Base-by-base conservation (phyloP, 208 protist genomes). In the Acanthamoeba polyphaga region DNA sequence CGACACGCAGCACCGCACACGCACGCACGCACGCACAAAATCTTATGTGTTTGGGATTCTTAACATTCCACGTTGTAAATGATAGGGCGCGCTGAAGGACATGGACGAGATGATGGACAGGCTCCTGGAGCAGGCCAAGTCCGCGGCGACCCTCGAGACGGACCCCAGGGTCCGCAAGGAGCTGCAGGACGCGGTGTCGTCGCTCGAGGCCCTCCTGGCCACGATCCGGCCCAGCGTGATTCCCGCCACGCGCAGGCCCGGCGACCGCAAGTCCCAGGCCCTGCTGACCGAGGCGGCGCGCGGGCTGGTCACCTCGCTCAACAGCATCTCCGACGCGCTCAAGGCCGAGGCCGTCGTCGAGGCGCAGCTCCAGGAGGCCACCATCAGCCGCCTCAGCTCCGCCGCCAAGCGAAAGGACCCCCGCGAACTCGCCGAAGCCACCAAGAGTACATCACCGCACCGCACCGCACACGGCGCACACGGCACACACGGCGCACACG, bases 311-410 rank as follows among this genome's bases (percentile, higher is more conserved):
- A 29, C 46, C 24, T 55, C 74, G 15, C 17, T 82, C 74, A 82
- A 53, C 43, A 49, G 17, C 74, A 82, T 82, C 22, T 12, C 32
- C 22, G 32, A 46, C 32, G 74, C 46, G 15, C 74, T 82, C 74
- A 82, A 82, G 74, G 89, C 89, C n/a, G 89, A 93, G 8, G 22
- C 62, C 15, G 46, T 93, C n/a, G 89, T 43, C 32, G 62, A 93
- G 10, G 68, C 89, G 22, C 62, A 93, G 58, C 15, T 46, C 4
- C 46, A 93, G 66, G 34, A 55, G 13, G 89, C 60, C n/a, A 62
- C 55, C 7, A 27, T 93, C n/a, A n/a, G 19, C 7, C 34, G 89
- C 60, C 60, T 93, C 29, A 46, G 24, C 34, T 43, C 89, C 29
- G 89, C 89, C 17, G 22, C 32, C 34, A 93, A 78, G 66, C 32